These are phyloP conservation scores for Dichotomopilus funicola DNA, from an alignment of 2,329 filamentous ascomycete genomes.

Conservation along the genomic window DNA sequence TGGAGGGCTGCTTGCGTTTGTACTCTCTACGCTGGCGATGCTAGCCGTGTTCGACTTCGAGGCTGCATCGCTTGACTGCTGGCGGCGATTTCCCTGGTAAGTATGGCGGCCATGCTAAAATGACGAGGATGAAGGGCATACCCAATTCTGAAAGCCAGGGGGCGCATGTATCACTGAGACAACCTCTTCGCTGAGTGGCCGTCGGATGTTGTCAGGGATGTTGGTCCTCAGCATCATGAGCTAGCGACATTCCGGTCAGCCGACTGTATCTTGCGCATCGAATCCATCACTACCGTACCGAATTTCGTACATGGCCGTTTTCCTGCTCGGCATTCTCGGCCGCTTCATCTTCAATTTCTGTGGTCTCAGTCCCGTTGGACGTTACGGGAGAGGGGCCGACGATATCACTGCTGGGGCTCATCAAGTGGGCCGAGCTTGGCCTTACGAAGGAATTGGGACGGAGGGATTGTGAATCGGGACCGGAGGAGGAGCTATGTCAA, in stretches of 20 bases:
- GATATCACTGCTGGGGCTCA: constrained; percentile 59
- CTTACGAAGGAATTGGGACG: constrained; percentile 46
- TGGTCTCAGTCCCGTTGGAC: constrained; percentile 75
- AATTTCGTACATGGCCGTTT: constrained; percentile 22
- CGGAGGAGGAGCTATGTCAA: constrained; percentile 35
- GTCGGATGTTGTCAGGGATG: constrained; percentile 50
- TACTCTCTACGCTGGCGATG: constrained; percentile 29
- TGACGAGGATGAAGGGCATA: constrained; percentile 34
- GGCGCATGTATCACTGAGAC: constrained; percentile 90
- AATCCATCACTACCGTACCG: constrained; percentile 15
- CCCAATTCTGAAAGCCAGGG: constrained; percentile 74
- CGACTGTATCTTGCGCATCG: neutral
- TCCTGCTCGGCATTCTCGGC: constrained; percentile 47
- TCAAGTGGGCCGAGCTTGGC: constrained; percentile 42
- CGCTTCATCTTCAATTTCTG: constrained; percentile 76
- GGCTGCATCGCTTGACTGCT: constrained; percentile 37
- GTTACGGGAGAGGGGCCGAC: constrained; percentile 80
- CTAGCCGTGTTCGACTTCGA: constrained; percentile 23
- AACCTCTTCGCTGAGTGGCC: constrained; percentile 64
- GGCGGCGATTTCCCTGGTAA: constrained; percentile 12
- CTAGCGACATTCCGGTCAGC: constrained; percentile 28
- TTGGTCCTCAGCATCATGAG: constrained; percentile 50
- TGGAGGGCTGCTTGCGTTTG: constrained; percentile 31
- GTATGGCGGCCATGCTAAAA: constrained; percentile 17
- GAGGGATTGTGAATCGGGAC: constrained; percentile 41